A percentile compares a stretch with the other conserved stretches of the same genome.
Evolutionary conservation across 164 flowering plant genomes (phyloP).

Genomic region (Vitis labrusca): DNA sequence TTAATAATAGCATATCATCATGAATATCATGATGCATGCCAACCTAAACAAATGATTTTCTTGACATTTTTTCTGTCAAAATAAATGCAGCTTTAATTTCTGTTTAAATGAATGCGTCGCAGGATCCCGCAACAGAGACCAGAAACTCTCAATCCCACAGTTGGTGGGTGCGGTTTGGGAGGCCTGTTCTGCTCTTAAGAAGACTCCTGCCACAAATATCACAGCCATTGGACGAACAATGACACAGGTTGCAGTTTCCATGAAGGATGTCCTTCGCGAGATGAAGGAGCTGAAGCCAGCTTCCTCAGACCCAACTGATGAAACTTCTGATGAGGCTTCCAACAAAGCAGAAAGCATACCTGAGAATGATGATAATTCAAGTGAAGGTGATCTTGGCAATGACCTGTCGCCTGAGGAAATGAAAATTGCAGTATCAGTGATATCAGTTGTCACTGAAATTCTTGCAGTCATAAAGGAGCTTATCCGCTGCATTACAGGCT

Average conservation of each 20-base stretch:
- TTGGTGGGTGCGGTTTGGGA: constrained; percentile 82
- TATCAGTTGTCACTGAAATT: constrained; percentile 48
- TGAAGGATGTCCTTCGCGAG: constrained; percentile 93
- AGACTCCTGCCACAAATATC: constrained; percentile 70
- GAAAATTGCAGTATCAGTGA: constrained; percentile 59
- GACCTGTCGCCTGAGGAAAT: constrained; percentile 81
- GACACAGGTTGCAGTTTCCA: constrained; percentile 75
- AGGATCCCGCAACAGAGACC: constrained; percentile 44
- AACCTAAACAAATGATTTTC: not conserved
- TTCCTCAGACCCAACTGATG: constrained; percentile 28
- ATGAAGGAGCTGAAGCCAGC: constrained; percentile 83
- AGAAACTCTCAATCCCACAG: constrained; percentile 50
- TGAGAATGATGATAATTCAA: constrained; percentile 31
- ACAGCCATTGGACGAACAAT: constrained; percentile 83
- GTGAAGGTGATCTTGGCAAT: constrained; percentile 61
- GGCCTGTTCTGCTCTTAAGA: constrained; percentile 75
- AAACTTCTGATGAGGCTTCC: constrained; percentile 22
- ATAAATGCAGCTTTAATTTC: not conserved
- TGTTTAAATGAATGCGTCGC: constrained; percentile 9
- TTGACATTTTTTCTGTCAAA: too few relatives aligned
- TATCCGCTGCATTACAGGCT: constrained; percentile 62
- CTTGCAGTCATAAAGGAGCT: constrained; percentile 69
- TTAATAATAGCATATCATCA: not conserved
- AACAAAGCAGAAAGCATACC: constrained; percentile 19
- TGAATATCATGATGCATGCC: not conserved